phyloP scores from a whole-genome alignment of 805 yeast genomes.

The Wickerhamomyces rabaulensis region DNA sequence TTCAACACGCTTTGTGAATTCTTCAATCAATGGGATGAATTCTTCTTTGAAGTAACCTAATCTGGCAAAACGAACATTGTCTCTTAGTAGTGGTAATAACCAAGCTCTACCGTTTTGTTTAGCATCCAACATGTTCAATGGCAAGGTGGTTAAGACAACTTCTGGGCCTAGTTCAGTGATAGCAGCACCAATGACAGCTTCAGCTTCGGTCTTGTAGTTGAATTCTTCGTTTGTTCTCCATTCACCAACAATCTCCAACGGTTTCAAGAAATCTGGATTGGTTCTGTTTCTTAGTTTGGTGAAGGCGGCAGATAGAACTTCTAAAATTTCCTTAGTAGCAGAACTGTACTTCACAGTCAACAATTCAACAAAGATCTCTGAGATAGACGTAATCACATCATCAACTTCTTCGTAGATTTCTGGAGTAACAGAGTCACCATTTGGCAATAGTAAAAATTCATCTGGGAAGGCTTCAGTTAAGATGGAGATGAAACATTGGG shows the following conservation, averaged over 20 bases:
- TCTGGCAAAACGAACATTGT: conserved; percentile 68
- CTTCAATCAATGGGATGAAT: conserved; percentile 60
- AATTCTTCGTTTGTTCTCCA: conserved; percentile 75
- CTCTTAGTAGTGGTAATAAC: conserved; percentile 88
- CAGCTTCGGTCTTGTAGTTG: conserved; percentile 71
- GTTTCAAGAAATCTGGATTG: conserved; percentile 64
- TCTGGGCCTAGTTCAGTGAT: conserved; percentile 84
- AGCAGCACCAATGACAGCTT: conserved; percentile 73
- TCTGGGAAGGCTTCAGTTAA: conserved; percentile 64
- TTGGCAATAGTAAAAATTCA: conserved; percentile 48
- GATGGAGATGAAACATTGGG: conserved; percentile 82
- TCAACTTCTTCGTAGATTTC: conserved; percentile 54
- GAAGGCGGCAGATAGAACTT: conserved; percentile 57
- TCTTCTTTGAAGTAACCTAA: conserved; percentile 57
- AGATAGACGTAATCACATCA: conserved; percentile 43
- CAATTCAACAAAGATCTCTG: conserved; percentile 52
- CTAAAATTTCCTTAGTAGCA: conserved; percentile 71
- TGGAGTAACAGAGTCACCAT: conserved; percentile 30
- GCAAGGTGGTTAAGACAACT: conserved; percentile 64
- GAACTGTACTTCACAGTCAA: conserved; percentile 70
- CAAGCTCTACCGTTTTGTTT: conserved; percentile 85
- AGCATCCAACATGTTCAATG: conserved; percentile 63
- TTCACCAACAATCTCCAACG: conserved; percentile 70
- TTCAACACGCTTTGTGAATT: conserved; percentile 45
- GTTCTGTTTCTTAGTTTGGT: conserved; percentile 58